Percentiles rank a stretch among this genome's conserved stretches.
Evolutionary conservation across 2,329 filamentous ascomycete species (phyloP).

Genomic region (Celoporthe dispersa): DNA sequence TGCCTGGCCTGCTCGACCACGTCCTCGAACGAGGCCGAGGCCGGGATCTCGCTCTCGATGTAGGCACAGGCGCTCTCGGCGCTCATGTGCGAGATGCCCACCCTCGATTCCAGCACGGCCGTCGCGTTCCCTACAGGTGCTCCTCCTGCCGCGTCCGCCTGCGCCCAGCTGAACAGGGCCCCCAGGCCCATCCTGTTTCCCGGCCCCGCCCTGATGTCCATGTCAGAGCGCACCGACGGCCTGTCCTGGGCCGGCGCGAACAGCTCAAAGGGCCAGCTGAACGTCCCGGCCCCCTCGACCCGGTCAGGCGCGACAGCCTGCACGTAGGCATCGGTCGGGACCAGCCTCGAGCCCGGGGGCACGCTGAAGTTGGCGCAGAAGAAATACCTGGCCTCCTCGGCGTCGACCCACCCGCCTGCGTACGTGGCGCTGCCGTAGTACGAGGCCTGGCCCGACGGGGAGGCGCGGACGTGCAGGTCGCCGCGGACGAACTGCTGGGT

Average conservation of each 20-base stretch:
- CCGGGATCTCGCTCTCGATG: constrained; percentile 13
- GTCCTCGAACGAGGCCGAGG: constrained; percentile 15
- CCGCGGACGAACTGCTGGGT: constrained; percentile 23
- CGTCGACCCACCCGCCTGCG: constrained; percentile 19
- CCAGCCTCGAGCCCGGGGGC: not conserved
- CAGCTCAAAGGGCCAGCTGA: constrained; percentile 17
- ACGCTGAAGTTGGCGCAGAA: constrained; percentile 24
- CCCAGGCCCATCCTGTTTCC: constrained; percentile 22
- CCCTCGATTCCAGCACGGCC: constrained; percentile 17
- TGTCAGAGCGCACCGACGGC: constrained; percentile 9
- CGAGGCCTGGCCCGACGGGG: constrained; percentile 15
- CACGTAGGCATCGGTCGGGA: constrained; percentile 17
- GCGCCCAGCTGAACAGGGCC: constrained; percentile 21
- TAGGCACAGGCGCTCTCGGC: constrained; percentile 19
- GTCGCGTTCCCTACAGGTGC: not conserved
- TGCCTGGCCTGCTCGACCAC: constrained; percentile 18
- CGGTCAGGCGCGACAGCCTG: constrained; percentile 9
- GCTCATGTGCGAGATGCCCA: constrained; percentile 18
- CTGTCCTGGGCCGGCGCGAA: constrained; percentile 8
- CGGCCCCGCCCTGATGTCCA: constrained; percentile 14
- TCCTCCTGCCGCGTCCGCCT: not conserved
- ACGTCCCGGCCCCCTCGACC: constrained; percentile 18
- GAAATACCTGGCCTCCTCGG: constrained; percentile 9
- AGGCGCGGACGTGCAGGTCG: constrained; percentile 19
- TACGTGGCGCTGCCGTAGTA: constrained; percentile 23